Evolutionary conservation across 176 grass and related monocot species (phyloP), one percentile per base, ranked within the genome.

Genomic region (Cenchrus fungigraminus): DNA sequence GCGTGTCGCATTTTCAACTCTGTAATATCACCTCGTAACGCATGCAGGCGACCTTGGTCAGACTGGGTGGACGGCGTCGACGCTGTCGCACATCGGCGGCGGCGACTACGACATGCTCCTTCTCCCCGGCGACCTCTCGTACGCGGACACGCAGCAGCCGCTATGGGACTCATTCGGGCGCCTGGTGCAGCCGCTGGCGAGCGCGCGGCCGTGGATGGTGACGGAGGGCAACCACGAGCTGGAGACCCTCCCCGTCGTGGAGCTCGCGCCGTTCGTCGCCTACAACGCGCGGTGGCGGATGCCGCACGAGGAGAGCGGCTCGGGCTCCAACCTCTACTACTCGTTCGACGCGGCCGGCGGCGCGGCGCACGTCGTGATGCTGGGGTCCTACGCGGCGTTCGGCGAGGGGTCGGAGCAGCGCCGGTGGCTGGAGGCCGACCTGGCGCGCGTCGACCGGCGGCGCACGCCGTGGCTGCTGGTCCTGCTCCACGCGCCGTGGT

Each of bases 281-380:
- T 97, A 92, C 86, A 91, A 92, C 47, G 80, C 76, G 49, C 78
- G 95, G 85, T 97, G 90, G 95, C 92, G 88, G 34, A 97, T 97
- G 95, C 92, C 92, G 1, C 37, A 79, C 85, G 95, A 94, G 64
- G 92, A 78, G 68, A 87, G 92, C 28, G 83, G 73, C 57, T 92
- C 94, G 12, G 2, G 34, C 1, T 91, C 90, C 13, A 97, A 94
- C 92, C 88, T 97, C 63, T 91, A 89, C 74, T 97, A 97, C 81
- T 97, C 95, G 20, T 94, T 94, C 71, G 90, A 90, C 84, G 79
- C 83, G 6, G 92, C 89, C 0, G 89, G 91, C 78, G 91, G 88
- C 45, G 82, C 89, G 40, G 76, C 84, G 6, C 94, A 92, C 83
- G 87, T 94, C 12, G 53, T 92, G 15, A 92, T 97, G 94, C 86